These are phyloP conservation scores for Parietaria judaica DNA, from an alignment of 306 rosid genomes.

Conservation along the genomic window DNA sequence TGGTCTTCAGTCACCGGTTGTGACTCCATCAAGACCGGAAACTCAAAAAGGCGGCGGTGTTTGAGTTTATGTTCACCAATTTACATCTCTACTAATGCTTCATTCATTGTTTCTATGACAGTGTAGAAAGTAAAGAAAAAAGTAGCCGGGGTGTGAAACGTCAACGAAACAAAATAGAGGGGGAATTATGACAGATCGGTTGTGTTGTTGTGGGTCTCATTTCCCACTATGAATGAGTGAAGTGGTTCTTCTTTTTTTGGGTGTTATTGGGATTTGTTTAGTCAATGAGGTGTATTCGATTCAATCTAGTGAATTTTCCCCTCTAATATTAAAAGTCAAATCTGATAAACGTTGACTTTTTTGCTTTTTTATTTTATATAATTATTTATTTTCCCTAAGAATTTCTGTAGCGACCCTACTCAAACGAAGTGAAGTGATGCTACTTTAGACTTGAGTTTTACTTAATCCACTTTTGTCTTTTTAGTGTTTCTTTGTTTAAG, in stretches of 20 bases:
- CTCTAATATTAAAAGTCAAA: constrained; percentile 18
- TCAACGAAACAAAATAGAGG: constrained; percentile 1
- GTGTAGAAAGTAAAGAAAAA: constrained; percentile 1
- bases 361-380: too few relatives aligned
- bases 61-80: constrained; percentile 20
- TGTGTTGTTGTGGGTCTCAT: constrained; percentile 32
- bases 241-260: constrained; percentile 43
- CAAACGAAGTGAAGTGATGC: too few relatives aligned
- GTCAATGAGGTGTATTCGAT: constrained; percentile 30
- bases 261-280: constrained; percentile 31
- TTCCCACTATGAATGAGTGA: constrained; percentile 34
- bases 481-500: too few relatives aligned
- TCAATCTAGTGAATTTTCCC: constrained; percentile 20
- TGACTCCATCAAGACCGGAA: constrained; percentile 35
- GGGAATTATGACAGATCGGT: neutral
- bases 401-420: too few relatives aligned
- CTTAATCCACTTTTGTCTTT: too few relatives aligned
- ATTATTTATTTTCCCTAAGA: neutral
- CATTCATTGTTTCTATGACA: constrained; percentile 31
- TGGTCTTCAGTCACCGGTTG: constrained; percentile 67
- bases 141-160: constrained; percentile 8
- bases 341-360: neutral
- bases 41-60: constrained; percentile 26
- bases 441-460: too few relatives aligned
- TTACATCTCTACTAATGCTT: constrained; percentile 20